Percentiles rank a stretch among this genome's conserved stretches.
These are phyloP conservation scores for Orobanche coerulescens DNA, from an alignment of 257 asterid genomes.

Conservation along the genomic window DNA sequence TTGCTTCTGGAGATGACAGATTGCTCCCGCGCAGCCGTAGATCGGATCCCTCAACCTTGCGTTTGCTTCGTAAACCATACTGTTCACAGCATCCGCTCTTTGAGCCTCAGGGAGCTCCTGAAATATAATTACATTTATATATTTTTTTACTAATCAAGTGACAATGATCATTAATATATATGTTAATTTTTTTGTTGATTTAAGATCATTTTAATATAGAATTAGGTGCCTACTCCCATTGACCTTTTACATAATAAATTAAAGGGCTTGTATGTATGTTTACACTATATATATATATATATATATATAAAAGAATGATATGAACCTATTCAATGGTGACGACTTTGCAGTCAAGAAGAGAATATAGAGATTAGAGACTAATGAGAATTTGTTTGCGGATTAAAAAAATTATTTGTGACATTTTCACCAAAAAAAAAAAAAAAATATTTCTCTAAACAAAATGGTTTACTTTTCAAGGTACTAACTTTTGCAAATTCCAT, in stretches of 20 bases:
- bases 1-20: conserved; percentile 52
- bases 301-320: too few species aligned
- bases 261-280: not conserved
- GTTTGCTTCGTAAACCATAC: conserved; percentile 76
- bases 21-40: conserved; percentile 60
- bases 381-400: not conserved
- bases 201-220: conserved; percentile 15
- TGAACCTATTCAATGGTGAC: not conserved
- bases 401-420: too few species aligned
- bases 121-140: too few species aligned
- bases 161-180: too few species aligned
- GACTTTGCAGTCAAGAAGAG: not conserved
- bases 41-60: conserved; percentile 64
- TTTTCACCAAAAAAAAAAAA: too few species aligned
- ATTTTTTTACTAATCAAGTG: too few species aligned
- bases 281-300: too few species aligned
- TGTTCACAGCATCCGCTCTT: conserved; percentile 66
- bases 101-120: conserved; percentile 56
- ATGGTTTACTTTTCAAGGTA: too few species aligned
- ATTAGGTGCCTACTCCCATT: conserved; percentile 30
- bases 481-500: too few species aligned
- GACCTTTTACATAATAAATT: conserved; percentile 20
- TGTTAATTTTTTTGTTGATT: too few species aligned
- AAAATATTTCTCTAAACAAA: too few species aligned
- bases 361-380: not conserved